A percentile compares a stretch with the other conserved stretches of the same genome.
Evolutionary conservation across 148 eudicot species (phyloP).

Genomic region (Polygonum aviculare): DNA sequence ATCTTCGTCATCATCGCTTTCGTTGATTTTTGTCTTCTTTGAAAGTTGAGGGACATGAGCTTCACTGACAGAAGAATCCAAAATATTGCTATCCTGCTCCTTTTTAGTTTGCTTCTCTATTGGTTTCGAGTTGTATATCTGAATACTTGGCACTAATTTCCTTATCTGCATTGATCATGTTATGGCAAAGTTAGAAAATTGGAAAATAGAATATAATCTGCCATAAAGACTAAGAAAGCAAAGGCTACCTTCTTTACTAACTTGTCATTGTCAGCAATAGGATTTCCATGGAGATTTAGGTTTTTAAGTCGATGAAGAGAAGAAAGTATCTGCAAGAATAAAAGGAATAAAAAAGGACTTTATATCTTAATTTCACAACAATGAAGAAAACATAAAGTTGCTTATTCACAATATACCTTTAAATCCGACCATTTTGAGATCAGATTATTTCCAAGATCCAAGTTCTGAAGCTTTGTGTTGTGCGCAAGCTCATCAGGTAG

Average conservation of each 20-base stretch:
- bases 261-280: constrained; percentile 64
- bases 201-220: not conserved
- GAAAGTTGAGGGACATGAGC: not conserved
- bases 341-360: not conserved
- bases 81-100: constrained; percentile 25
- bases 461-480: constrained; percentile 53
- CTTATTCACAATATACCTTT: constrained; percentile 38
- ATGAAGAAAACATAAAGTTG: not conserved
- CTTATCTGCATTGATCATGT: constrained; percentile 45
- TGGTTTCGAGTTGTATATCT: constrained; percentile 60
- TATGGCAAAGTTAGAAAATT: not conserved
- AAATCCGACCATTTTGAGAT: constrained; percentile 68
- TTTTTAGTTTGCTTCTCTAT: constrained; percentile 35
- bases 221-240: not conserved
- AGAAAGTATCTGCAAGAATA: constrained; percentile 53
- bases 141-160: constrained; percentile 59
- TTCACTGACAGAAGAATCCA: constrained; percentile 8
- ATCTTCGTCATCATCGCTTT: constrained; percentile 5
- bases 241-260: constrained; percentile 48
- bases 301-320: constrained; percentile 56
- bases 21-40: constrained; percentile 14
- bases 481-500: constrained; percentile 59
- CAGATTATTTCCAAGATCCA: constrained; percentile 80
- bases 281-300: constrained; percentile 79
- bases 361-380: not conserved